Evolutionary conservation across 495 filamentous ascomycete genomes (phyloP).

Genomic region (Amphirosellinia nigrospora): DNA sequence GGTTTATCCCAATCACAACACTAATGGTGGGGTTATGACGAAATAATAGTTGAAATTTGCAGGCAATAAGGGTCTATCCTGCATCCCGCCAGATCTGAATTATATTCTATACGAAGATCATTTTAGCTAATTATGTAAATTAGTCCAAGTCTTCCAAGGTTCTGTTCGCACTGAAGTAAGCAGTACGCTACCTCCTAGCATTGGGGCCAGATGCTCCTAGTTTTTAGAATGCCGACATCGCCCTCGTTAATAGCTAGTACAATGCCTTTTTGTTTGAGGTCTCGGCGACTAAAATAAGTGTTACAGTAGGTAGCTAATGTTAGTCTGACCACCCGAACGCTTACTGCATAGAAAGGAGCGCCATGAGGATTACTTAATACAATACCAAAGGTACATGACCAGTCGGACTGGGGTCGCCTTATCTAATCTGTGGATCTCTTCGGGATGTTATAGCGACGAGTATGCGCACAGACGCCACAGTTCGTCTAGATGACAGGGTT

Average conservation of each 20-base stretch:
- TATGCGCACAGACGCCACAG: not conserved
- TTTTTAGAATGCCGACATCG: not conserved
- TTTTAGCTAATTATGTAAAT: conserved; percentile 3
- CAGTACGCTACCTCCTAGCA: too few species aligned
- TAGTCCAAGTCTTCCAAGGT: not conserved
- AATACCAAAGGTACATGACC: too few species aligned
- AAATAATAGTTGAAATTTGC: conserved; percentile 12
- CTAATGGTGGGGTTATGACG: conserved; percentile 18
- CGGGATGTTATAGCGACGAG: conserved; percentile 13
- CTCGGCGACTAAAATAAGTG: not conserved
- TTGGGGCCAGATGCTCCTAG: not conserved
- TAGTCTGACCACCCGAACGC: not conserved
- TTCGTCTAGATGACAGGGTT: conserved; percentile 21
- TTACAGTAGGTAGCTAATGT: not conserved
- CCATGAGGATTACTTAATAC: not conserved
- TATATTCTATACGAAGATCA: conserved; percentile 16
- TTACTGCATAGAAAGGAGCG: not conserved
- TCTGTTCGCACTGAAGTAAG: too few species aligned
- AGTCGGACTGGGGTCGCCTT: not conserved
- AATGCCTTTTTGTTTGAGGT: not conserved
- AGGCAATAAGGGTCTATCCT: conserved; percentile 23
- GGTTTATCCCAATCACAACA: not conserved
- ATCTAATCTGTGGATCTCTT: conserved; percentile 3
- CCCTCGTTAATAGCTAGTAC: not conserved
- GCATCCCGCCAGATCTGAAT: conserved; percentile 20